Percentiles rank a stretch among this genome's conserved stretches.
phyloP scores from a whole-genome alignment of 192 early-diverging fungal genomes.

The Dissophora globulifera region DNA sequence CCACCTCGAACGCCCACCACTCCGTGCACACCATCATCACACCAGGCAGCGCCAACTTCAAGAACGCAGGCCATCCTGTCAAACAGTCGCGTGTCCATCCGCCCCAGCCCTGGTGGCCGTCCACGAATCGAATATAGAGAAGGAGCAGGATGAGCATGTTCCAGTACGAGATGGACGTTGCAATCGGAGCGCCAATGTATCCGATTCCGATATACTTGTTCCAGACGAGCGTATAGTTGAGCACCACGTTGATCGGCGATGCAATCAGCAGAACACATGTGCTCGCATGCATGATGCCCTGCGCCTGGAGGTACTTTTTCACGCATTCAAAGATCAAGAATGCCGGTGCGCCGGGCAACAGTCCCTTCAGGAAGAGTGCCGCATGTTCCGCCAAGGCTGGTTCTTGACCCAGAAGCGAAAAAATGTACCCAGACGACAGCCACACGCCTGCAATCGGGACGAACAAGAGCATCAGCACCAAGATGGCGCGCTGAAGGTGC shows the following conservation, averaged over 20 bases:
- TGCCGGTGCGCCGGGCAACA: constrained; percentile 79
- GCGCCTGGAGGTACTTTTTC: constrained; percentile 88
- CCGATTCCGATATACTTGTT: constrained; percentile 73
- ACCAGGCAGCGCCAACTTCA: constrained; percentile 81
- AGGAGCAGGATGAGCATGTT: constrained; percentile 72
- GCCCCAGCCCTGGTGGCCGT: constrained; percentile 85
- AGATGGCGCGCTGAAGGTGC: constrained; percentile 81
- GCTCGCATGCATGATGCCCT: constrained; percentile 86
- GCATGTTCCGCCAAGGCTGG: constrained; percentile 72
- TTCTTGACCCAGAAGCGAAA: constrained; percentile 83
- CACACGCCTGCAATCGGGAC: constrained; percentile 76
- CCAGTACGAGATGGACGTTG: constrained; percentile 81
- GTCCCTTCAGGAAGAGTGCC: constrained; percentile 71
- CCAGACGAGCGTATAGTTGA: constrained; percentile 89
- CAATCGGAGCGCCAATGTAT: constrained; percentile 86
- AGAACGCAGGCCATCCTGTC: constrained; percentile 65
- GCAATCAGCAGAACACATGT: constrained; percentile 78
- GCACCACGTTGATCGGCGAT: constrained; percentile 75
- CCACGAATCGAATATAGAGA: constrained; percentile 70
- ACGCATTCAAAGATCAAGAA: constrained; percentile 86
- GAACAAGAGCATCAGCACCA: constrained; percentile 76
- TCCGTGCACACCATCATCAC: constrained; percentile 84
- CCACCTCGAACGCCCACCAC: constrained; percentile 81
- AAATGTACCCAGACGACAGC: constrained; percentile 70
- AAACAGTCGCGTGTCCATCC: constrained; percentile 83